These are phyloP conservation scores for Coemansia sp. DNA, from an alignment of 192 early-diverging fungal genomes.

Conservation along the genomic window DNA sequence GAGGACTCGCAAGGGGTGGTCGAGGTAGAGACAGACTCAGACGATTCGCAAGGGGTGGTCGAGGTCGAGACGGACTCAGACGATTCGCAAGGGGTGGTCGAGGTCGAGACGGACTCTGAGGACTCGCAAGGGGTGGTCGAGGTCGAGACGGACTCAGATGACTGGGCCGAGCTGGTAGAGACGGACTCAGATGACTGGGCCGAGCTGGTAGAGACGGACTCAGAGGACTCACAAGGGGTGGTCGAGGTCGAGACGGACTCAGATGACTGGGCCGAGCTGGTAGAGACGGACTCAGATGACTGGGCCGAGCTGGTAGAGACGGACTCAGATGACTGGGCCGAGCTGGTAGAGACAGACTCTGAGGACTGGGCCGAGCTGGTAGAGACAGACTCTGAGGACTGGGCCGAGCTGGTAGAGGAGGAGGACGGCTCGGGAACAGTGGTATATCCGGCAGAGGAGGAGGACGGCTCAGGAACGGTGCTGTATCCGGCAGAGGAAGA, in stretches of 20 bases:
- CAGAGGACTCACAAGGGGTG: slow-evolving; percentile 13
- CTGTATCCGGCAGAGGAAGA: slow-evolving; percentile 24
- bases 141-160: slow-evolving; percentile 14
- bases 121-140: too few species aligned
- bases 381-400: background rate
- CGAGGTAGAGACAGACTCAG: background rate
- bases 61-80: too few species aligned
- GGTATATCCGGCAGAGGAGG: slow-evolving; percentile 20
- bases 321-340: background rate
- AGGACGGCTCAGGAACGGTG: slow-evolving; percentile 20
- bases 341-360: background rate
- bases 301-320: background rate
- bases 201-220: slow-evolving; percentile 4
- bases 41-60: slow-evolving; percentile 4
- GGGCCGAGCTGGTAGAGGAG: too few species aligned
- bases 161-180: background rate
- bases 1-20: slow-evolving; percentile 12
- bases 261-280: too few species aligned
- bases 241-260: background rate
- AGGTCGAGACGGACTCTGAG: background rate
- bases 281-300: background rate
- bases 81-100: background rate
- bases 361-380: slow-evolving; percentile 2
- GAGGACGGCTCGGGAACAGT: slow-evolving; percentile 23
- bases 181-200: background rate